Evolutionary conservation across 768 basidiomycete genomes (phyloP), one percentile per base, ranked within the genome.

Genomic region (Suillus paluster): DNA sequence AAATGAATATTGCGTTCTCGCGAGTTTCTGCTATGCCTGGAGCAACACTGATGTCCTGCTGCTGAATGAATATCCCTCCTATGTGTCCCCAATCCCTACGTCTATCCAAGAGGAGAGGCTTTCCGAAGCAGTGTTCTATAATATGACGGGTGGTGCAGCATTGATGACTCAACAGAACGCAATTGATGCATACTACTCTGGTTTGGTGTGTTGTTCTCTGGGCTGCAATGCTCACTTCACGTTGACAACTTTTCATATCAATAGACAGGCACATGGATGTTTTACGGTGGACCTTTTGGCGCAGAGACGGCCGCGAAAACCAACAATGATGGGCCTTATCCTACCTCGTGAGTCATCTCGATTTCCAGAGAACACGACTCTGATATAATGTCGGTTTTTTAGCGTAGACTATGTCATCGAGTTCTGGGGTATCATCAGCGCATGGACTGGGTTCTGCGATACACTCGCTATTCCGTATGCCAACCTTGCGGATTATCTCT

Each of bases 21-120:
- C 64, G 5, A 70, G 70, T 49, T 64, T 71, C 52, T 70, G 69
- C 39, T 70, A 69, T 17, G 67, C 70, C 2, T 65, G 65, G 67
- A 68, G 63, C 39, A 60, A 59, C 58, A 68, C 68, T 3, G 60
- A 70, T 21, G 67, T 71, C 8, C 60, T 69, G 9, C 63, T 70
- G 44, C n/a, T 46, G 21, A 8, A 66, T 10, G 55, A 60, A 36
- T 70, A 70, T 56, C 68, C 67, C 9, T 39, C 62, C 0, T 55
- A 61, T 34, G 6, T 30, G 7, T 19, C 38, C 15, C 25, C 14
- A 15, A 38, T 17, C 27, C 70, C 64, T 3, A 68, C 46, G 21
- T 66, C 69, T 23, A 52, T 44, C 23, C 44, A 64, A 10, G 12
- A 71, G 30, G 50, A 48, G 8, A 61, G 41, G 54, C 58, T 70